Base-by-base conservation (phyloP, 2,329 filamentous ascomycete species). In the Aspergillus luchuensis region DNA sequence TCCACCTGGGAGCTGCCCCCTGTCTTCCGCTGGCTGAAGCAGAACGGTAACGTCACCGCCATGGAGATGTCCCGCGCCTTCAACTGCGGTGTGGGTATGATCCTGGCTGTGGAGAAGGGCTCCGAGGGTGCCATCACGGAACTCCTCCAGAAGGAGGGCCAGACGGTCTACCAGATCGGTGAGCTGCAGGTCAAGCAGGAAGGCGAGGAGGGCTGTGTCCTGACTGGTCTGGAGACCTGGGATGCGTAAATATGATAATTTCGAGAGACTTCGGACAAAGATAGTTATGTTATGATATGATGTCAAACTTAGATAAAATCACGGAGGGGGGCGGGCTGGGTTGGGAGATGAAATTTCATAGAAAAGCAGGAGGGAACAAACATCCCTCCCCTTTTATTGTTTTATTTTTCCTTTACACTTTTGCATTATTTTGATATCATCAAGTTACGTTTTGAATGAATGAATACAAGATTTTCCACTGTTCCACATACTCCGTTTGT, bases 81-180 rank as follows among this genome's bases (percentile, higher is more conserved):
- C 85, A 99, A 99, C 81, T 92, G 90, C 7, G 95, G 95, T 54
- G 81, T 99, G 48, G 95, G 95, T 50, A 98, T 99, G 93, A 91
- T 97, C 5, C 82, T 93, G 30, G 92, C 92, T 5, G 91, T 97
- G 2, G 85, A 85, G 28, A 80, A 84, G 58, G 83, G 80, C 36
- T 84, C 90, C 67, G 91, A 83, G 1, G 82, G 85, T 5, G 80
- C 82, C 39, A 87, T 91, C 2, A 81, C 81, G 19, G 76, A 81
- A 56, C 79, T 85, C 48, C 80, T 97, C 21, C 82, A 87, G 70
- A 81, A 80, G 25, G 82, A 85, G 49, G 91, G 91, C 15, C 93
- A 97, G 82, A 88, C 81, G 60, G 91, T 96, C 3, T 92, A 85
- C 73, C 83, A 80, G 25, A 87, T 98, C 62, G 95, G 94, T 15